These are phyloP conservation scores for Nematocida homosporus DNA, from an alignment of 371 early-diverging fungal genomes.

Conservation along the genomic window DNA sequence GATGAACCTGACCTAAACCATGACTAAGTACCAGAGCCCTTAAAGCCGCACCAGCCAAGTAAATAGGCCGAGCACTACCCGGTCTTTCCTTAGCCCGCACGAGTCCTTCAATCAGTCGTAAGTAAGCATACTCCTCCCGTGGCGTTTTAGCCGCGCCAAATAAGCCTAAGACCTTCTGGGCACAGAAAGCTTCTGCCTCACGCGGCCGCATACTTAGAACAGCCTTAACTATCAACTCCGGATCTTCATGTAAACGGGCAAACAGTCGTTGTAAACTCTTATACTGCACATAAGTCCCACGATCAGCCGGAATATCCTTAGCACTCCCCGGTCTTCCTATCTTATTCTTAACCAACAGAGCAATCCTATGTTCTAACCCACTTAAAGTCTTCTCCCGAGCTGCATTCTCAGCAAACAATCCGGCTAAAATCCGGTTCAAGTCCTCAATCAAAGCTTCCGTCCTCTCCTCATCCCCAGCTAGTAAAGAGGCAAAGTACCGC, in stretches of 20 bases:
- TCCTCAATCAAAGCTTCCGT: constrained; percentile 56
- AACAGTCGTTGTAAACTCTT: constrained; percentile 81
- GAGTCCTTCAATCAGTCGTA: constrained; percentile 79
- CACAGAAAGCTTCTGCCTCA: constrained; percentile 75
- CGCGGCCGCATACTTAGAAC: constrained; percentile 72
- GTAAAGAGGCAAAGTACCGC: constrained; percentile 11
- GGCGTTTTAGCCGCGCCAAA: constrained; percentile 88
- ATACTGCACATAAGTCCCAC: constrained; percentile 68
- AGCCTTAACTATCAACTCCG: constrained; percentile 77
- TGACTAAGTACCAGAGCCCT: not conserved
- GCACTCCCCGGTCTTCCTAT: constrained; percentile 80
- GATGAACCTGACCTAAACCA: not conserved
- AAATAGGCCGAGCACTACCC: not conserved
- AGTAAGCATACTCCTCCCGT: constrained; percentile 87
- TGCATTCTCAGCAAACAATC: constrained; percentile 77
- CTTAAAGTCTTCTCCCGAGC: constrained; percentile 75
- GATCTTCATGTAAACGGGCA: constrained; percentile 88
- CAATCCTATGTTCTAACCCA: constrained; percentile 85
- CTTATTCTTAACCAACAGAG: constrained; percentile 86
- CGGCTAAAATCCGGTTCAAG: constrained; percentile 68
- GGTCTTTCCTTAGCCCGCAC: constrained; percentile 18
- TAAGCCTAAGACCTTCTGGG: constrained; percentile 79
- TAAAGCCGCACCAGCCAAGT: constrained; percentile 4
- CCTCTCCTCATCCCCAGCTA: constrained; percentile 69
- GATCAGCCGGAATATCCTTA: constrained; percentile 53